These are phyloP conservation scores for Termitomyces sp. DNA, from an alignment of 768 basidiomycete species.

Conservation along the genomic window DNA sequence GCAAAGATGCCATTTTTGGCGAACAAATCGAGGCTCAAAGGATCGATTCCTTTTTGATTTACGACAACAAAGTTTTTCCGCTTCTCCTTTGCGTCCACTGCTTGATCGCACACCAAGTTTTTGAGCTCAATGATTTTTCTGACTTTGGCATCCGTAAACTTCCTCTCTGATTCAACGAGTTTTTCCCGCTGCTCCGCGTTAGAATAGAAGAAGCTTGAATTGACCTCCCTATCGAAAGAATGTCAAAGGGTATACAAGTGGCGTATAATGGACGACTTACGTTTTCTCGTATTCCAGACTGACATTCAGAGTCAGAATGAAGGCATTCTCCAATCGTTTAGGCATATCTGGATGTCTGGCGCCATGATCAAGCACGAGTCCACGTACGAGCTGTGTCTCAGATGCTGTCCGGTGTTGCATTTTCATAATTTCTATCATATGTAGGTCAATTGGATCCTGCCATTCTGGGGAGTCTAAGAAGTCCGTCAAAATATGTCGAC, in stretches of 20 bases:
- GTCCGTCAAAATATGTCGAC: constrained; percentile 10
- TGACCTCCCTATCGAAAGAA: constrained; percentile 75
- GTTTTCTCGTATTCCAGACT: constrained; percentile 99
- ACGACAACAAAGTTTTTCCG: constrained; percentile 88
- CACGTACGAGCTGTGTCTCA: constrained; percentile 93
- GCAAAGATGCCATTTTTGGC: constrained; percentile 97
- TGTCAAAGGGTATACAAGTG: constrained; percentile 4
- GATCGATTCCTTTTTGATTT: constrained; percentile 99
- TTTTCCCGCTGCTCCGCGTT: constrained; percentile 98
- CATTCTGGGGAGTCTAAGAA: constrained; percentile 48
- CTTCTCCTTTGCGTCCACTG: constrained; percentile 77
- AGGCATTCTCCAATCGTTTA: constrained; percentile 95
- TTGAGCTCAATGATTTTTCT: constrained; percentile 97
- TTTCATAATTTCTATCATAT: constrained; percentile 99
- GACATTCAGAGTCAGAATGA: constrained; percentile 92
- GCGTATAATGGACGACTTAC: constrained; percentile 44
- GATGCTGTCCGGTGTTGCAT: constrained; percentile 99
- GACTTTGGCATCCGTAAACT: constrained; percentile 90
- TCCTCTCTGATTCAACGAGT: constrained; percentile 94
- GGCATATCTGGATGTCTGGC: constrained; percentile 99
- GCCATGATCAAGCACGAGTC: constrained; percentile 95
- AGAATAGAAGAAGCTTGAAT: constrained; percentile 99
- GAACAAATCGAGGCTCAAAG: constrained; percentile 90
- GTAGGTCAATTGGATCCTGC: constrained; percentile 91
- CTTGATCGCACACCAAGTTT: constrained; percentile 92